These are phyloP conservation scores for Austroboletus eburneus DNA, from an alignment of 768 basidiomycete species.

Conservation along the genomic window DNA sequence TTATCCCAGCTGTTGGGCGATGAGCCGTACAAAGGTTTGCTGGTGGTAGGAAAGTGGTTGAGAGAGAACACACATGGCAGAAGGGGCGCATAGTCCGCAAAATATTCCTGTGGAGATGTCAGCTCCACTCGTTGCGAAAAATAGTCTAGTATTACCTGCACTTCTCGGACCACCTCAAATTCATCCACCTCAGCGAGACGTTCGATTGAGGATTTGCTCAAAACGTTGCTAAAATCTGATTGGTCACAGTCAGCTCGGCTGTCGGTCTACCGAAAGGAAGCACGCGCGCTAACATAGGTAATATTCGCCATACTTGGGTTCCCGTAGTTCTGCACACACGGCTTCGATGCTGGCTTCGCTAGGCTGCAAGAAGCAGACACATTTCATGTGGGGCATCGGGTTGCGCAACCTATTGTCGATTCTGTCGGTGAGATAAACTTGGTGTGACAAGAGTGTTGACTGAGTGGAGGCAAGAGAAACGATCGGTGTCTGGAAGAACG, in stretches of 20 bases:
- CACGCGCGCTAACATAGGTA: constrained; percentile 97
- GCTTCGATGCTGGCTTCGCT: constrained; percentile 79
- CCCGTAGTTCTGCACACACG: constrained; percentile 76
- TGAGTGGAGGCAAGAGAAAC: constrained; percentile 94
- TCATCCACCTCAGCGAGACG: constrained; percentile 91
- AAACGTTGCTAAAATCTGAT: constrained; percentile 90
- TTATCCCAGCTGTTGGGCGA: constrained; percentile 72
- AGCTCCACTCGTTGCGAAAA: neutral
- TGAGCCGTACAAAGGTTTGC: constrained; percentile 67
- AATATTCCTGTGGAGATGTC: constrained; percentile 72
- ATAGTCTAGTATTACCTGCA: constrained; percentile 62
- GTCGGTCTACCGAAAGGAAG: constrained; percentile 35
- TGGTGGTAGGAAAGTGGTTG: constrained; percentile 62
- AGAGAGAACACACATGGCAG: constrained; percentile 85
- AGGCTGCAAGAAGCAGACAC: constrained; percentile 88
- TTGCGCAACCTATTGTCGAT: constrained; percentile 93
- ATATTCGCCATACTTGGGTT: constrained; percentile 96
- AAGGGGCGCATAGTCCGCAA: constrained; percentile 92
- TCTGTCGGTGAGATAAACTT: constrained; percentile 96
- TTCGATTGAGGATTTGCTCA: constrained; percentile 89
- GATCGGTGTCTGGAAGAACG: constrained; percentile 75
- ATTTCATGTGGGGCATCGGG: constrained; percentile 94
- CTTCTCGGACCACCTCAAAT: constrained; percentile 93
- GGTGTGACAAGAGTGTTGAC: constrained; percentile 86
- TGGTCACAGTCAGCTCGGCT: constrained; percentile 14